Conservation (phyloP, 176 grass and related monocot species). For the Pharus latifolius region DNA sequence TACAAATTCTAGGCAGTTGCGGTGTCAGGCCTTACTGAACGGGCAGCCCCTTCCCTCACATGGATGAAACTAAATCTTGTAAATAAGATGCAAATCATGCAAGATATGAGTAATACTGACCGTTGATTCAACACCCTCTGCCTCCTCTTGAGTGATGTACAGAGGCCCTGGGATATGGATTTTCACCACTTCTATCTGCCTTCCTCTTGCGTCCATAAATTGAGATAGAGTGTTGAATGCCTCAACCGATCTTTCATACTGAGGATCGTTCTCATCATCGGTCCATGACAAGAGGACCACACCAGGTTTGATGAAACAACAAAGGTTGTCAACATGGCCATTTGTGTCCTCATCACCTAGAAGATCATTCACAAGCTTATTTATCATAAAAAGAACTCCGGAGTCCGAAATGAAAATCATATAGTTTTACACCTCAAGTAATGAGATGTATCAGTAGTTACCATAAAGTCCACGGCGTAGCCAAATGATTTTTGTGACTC, state of each 20-base stretch:
- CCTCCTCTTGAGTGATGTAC: constrained; percentile 77
- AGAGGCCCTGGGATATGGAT: constrained; percentile 81
- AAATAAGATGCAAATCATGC: neutral
- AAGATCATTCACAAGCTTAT: neutral
- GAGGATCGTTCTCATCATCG: constrained; percentile 54
- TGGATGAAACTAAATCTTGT: neutral
- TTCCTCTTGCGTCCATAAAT: constrained; percentile 41
- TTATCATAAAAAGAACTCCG: neutral
- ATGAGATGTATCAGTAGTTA: constrained; percentile 9
- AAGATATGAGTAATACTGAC: constrained; percentile 15
- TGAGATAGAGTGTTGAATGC: constrained; percentile 45
- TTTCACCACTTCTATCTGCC: constrained; percentile 63
- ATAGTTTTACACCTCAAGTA: neutral
- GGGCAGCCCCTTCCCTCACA: too few relatives aligned
- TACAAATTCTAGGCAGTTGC: too few relatives aligned
- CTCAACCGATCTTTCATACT: constrained; percentile 70
- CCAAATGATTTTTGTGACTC: constrained; percentile 85
- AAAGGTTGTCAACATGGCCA: constrained; percentile 83
- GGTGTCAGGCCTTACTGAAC: too few relatives aligned
- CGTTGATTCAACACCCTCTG: constrained; percentile 33
- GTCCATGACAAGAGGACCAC: constrained; percentile 76
- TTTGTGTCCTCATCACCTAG: constrained; percentile 90
- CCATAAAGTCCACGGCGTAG: constrained; percentile 73
- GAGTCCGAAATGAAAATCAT: neutral
- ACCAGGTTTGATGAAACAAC: constrained; percentile 79